phyloP scores from a whole-genome alignment of 495 filamentous ascomycete species.

The Parathielavia hyrcaniae region DNA sequence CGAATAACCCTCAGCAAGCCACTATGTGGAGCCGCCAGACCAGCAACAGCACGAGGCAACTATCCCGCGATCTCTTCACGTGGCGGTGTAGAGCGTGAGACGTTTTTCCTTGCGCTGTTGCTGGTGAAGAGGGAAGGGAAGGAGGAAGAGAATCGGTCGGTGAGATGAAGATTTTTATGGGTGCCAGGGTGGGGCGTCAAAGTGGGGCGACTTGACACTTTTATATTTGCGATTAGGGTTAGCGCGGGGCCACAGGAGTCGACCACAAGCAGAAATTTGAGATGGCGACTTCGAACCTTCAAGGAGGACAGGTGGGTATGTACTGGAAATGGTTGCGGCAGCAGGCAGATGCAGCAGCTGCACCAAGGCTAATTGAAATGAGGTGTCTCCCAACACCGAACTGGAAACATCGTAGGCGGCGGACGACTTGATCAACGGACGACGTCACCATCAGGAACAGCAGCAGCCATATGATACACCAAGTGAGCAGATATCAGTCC shows the following conservation, averaged over 20 bases:
- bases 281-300: too few species aligned
- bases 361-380: too few species aligned
- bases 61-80: constrained; percentile 21
- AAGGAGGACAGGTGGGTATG: too few species aligned
- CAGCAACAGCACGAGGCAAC: background rate
- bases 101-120: background rate
- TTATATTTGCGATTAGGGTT: background rate
- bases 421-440: too few species aligned
- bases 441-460: too few species aligned
- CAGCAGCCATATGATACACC: background rate
- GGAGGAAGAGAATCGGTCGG: constrained; percentile 3
- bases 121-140: constrained; percentile 11
- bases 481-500: background rate
- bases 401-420: too few species aligned
- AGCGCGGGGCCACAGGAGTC: background rate
- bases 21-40: constrained; percentile 29
- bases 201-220: background rate
- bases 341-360: too few species aligned
- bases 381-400: too few species aligned
- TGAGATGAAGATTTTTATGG: background rate
- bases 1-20: constrained; percentile 37
- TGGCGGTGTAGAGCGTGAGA: constrained; percentile 30
- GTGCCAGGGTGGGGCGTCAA: background rate
- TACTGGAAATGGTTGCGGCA: too few species aligned
- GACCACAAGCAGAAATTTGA: too few species aligned